A percentile compares a stretch with the other conserved stretches of the same genome.
These are phyloP conservation scores for Glycyrrhiza uralensis DNA, from an alignment of 306 rosid genomes.

Conservation along the genomic window DNA sequence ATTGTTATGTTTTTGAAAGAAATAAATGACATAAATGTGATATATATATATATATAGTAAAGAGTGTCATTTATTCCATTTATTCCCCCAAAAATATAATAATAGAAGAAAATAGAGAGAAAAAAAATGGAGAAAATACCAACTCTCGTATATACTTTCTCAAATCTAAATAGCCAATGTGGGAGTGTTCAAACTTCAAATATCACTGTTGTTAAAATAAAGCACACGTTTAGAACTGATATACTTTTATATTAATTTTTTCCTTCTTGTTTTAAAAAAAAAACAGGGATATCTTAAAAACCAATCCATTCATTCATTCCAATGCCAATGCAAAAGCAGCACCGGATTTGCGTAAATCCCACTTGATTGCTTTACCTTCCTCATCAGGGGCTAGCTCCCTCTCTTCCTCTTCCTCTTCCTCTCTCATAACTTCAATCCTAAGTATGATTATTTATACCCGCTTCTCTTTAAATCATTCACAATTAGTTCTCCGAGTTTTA, in stretches of 20 bases:
- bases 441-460: slow-evolving; percentile 46
- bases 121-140: no score
- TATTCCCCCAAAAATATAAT: no score
- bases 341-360: slow-evolving; percentile 83
- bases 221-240: neutral
- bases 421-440: slow-evolving; percentile 66
- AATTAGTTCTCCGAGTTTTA: slow-evolving; percentile 32
- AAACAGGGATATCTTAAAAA: slow-evolving; percentile 62
- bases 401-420: slow-evolving; percentile 2
- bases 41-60: no score
- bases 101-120: no score
- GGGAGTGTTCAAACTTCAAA: no score
- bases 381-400: slow-evolving; percentile 17
- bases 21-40: no score
- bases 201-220: no score
- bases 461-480: slow-evolving; percentile 47
- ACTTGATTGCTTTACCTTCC: slow-evolving; percentile 80
- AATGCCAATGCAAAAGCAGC: slow-evolving; percentile 59
- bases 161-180: no score
- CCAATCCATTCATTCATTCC: slow-evolving; percentile 76
- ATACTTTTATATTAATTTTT: neutral
- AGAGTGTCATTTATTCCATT: no score
- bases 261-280: slow-evolving; percentile 11
- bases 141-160: no score
- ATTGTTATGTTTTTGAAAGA: no score